A percentile compares a stretch with the other conserved stretches of the same genome.
These are phyloP conservation scores for Rhizoclosmatium globosum DNA, from an alignment of 192 early-diverging fungal genomes.

Conservation along the genomic window DNA sequence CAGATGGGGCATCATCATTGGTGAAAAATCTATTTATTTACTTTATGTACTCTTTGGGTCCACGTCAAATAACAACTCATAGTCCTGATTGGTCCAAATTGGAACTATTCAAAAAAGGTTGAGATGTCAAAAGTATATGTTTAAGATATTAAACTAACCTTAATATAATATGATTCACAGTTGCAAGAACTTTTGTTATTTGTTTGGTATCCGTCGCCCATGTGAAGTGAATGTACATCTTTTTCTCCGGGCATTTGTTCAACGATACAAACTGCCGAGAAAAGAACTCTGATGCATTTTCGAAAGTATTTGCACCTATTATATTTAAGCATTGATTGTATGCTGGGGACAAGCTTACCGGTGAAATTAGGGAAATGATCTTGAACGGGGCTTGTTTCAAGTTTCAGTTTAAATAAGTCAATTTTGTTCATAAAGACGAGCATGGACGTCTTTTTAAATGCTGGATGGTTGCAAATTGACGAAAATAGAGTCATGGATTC, in stretches of 20 bases:
- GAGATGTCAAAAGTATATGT: not conserved
- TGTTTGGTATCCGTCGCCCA: conserved; percentile 69
- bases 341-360: conserved; percentile 39
- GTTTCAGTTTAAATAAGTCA: conserved; percentile 65
- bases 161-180: conserved; percentile 37
- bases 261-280: conserved; percentile 45
- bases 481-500: conserved; percentile 49
- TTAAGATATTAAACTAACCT: conserved; percentile 6
- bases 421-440: conserved; percentile 75
- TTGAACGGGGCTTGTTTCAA: conserved; percentile 50
- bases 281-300: conserved; percentile 57
- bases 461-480: conserved; percentile 48
- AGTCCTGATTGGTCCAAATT: conserved; percentile 18
- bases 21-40: too few species aligned
- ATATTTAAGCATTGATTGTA: not conserved
- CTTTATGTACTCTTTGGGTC: too few species aligned
- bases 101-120: not conserved
- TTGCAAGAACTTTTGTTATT: conserved; percentile 52
- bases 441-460: conserved; percentile 57
- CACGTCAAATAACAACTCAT: not conserved
- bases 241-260: conserved; percentile 53
- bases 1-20: too few species aligned
- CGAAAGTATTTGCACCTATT: conserved; percentile 52
- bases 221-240: conserved; percentile 67
- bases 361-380: conserved; percentile 64